Base-by-base conservation (phyloP, 2,329 filamentous ascomycete genomes). In the Colletotrichum endophyticum region DNA sequence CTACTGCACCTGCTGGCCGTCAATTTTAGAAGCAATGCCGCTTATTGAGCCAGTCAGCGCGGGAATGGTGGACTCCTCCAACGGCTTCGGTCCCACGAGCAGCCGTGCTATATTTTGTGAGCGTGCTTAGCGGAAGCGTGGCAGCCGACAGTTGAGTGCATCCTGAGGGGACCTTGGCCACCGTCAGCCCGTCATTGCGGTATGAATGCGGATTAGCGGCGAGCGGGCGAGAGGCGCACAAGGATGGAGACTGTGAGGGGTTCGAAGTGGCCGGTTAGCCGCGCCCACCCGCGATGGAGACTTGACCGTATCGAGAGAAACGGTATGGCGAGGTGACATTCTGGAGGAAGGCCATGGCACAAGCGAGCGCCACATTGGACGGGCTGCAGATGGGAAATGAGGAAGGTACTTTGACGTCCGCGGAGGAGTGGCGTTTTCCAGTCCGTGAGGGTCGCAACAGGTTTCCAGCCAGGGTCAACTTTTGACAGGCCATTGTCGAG, bases 21-120 rank as follows among this genome's bases (percentile, higher is more conserved):
- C 66, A 66, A 61, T 32, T 44, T 71, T 62, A 71, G 66, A 66
- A 75, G 66, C 28, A 59, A 44, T 44, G 62, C 74, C 66, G 74
- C 72, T 75, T 67, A 56, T 70, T 71, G 66, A 75, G 66, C 74
- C 72, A 75, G 74, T 75, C 36, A 77, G 74, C 71, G 53, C 27
- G 61, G 27, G 49, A 28, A 53, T 32, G 49, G 59, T 39, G 56
- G 53, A 12, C 53, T 22, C 36, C 22, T 62, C 57, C 22, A 59
- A 56, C 32, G 62, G 49, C 62, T 53, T 75, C 67, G 72, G 75
- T 53, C 27, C 36, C 36, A 25, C 30, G 49, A 66, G 66, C 36
- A 57, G 66, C 75, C 75, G 75, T 77, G 66, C 75, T 75, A 75
- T 76, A 68, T 56, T 53, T 67, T 67, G 44, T 44, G 32, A 53